These are phyloP conservation scores for Coemansia sp. DNA, from an alignment of 192 early-diverging fungal species.

Conservation along the genomic window DNA sequence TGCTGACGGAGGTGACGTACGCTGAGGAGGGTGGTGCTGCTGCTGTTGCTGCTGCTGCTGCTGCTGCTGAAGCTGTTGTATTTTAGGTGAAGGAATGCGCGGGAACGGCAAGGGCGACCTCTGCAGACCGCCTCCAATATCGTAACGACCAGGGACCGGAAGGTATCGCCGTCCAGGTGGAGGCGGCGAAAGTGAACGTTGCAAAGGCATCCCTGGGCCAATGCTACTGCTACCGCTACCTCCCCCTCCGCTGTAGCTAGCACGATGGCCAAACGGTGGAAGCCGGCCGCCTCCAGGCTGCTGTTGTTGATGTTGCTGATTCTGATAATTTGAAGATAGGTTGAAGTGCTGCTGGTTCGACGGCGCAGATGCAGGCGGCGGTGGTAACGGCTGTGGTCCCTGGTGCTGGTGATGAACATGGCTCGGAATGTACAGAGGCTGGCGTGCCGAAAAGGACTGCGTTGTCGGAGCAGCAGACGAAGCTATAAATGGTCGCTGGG, in stretches of 20 bases:
- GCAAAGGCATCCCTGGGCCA: slow-evolving; percentile 12
- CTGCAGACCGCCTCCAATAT: slow-evolving; percentile 18
- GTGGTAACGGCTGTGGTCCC: slow-evolving; percentile 1
- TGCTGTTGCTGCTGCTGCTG: slow-evolving; percentile 10
- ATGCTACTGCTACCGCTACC: neutral
- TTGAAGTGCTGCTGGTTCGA: slow-evolving; percentile 42
- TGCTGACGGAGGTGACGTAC: neutral
- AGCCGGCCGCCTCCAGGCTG: slow-evolving; percentile 4
- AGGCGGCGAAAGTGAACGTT: slow-evolving; percentile 45
- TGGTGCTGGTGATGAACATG: slow-evolving; percentile 4
- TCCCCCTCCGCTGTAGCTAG: slow-evolving; percentile 8
- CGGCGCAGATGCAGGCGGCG: slow-evolving; percentile 33
- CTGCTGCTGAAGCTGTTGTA: slow-evolving; percentile 17
- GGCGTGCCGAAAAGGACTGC: slow-evolving; percentile 8
- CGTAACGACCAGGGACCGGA: slow-evolving; percentile 33
- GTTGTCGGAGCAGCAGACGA: neutral
- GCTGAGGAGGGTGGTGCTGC: slow-evolving; percentile 11
- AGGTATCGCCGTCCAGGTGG: slow-evolving; percentile 22
- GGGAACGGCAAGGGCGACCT: slow-evolving; percentile 51
- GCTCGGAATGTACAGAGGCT: slow-evolving; percentile 16
- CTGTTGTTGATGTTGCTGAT: neutral
- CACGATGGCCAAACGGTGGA: slow-evolving; percentile 21
- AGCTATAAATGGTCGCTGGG: slow-evolving; percentile 27
- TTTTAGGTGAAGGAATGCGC: slow-evolving; percentile 48
- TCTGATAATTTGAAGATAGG: neutral